These are phyloP conservation scores for Solanum habrochaites DNA, from an alignment of 257 asterid species.

Conservation along the genomic window DNA sequence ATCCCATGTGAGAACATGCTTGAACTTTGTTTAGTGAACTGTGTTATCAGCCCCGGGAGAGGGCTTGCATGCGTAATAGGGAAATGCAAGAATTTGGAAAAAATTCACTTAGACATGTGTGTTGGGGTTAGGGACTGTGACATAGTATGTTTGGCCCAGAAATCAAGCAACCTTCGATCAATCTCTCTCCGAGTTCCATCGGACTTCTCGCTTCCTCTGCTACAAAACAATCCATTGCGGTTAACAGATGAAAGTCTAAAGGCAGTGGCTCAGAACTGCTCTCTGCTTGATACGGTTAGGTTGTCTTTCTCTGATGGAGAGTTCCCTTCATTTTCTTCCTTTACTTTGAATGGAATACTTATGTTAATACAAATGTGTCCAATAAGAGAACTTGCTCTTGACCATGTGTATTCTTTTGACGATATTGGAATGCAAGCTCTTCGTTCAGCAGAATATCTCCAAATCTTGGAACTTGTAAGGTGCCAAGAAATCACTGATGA, in stretches of 20 bases:
- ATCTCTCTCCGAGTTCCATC: conserved; percentile 65
- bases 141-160: conserved; percentile 44
- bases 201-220: conserved; percentile 46
- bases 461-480: conserved; percentile 43
- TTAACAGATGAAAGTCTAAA: conserved; percentile 59
- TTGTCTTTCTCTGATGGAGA: conserved; percentile 56
- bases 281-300: conserved; percentile 40
- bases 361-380: conserved; percentile 50
- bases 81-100: conserved; percentile 58
- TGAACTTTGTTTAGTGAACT: conserved; percentile 64
- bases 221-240: conserved; percentile 45
- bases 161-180: conserved; percentile 56
- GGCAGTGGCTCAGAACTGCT: conserved; percentile 52
- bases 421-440: conserved; percentile 77
- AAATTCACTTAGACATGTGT: conserved; percentile 62
- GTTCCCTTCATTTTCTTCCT: conserved; percentile 47
- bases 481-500: conserved; percentile 86
- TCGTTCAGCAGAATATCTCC: conserved; percentile 43
- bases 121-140: conserved; percentile 72
- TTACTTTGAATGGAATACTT: conserved; percentile 57
- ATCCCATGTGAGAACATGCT: conserved; percentile 58
- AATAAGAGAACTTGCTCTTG: conserved; percentile 47
- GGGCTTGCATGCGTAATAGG: conserved; percentile 82
- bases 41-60: conserved; percentile 68
- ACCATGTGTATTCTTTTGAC: conserved; percentile 52